Evolutionary conservation across 768 basidiomycete genomes (phyloP).

Genomic region (Mycena rebaudengoi): DNA sequence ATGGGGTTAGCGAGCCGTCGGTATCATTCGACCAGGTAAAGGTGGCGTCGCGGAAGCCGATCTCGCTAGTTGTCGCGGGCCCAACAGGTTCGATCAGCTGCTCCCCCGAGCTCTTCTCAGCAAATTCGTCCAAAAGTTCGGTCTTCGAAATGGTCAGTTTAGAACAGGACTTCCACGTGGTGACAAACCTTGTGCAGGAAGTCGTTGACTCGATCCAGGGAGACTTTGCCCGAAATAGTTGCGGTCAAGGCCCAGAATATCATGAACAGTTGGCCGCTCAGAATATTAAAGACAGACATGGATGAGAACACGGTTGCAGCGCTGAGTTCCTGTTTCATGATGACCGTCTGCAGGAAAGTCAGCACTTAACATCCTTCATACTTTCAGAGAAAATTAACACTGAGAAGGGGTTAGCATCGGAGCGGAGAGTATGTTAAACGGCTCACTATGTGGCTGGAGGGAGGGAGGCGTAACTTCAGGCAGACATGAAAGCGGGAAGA

Average conservation of each 20-base stretch:
- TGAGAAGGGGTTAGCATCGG: too few species aligned
- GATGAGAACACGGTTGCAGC: conserved; percentile 59
- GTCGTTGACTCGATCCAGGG: conserved; percentile 61
- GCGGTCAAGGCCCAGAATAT: conserved; percentile 35
- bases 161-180: neutral
- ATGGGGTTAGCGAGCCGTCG: conserved; percentile 42
- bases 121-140: conserved; percentile 55
- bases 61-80: conserved; percentile 35
- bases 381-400: too few species aligned
- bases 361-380: too few species aligned
- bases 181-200: conserved; percentile 48
- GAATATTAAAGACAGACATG: conserved; percentile 68
- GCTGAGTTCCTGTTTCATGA: conserved; percentile 50
- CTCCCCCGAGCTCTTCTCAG: conserved; percentile 29
- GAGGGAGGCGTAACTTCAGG: neutral
- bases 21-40: conserved; percentile 62
- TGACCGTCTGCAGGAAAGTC: conserved; percentile 37
- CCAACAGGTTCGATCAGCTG: conserved; percentile 7
- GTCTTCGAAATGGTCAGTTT: conserved; percentile 40
- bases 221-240: conserved; percentile 65
- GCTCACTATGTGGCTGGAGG: conserved; percentile 22
- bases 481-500: neutral
- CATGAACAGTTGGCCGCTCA: conserved; percentile 59
- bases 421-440: too few species aligned
- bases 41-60: conserved; percentile 62